Conservation (phyloP, 106 monocot genomes). For the Dendrobium nobile region DNA sequence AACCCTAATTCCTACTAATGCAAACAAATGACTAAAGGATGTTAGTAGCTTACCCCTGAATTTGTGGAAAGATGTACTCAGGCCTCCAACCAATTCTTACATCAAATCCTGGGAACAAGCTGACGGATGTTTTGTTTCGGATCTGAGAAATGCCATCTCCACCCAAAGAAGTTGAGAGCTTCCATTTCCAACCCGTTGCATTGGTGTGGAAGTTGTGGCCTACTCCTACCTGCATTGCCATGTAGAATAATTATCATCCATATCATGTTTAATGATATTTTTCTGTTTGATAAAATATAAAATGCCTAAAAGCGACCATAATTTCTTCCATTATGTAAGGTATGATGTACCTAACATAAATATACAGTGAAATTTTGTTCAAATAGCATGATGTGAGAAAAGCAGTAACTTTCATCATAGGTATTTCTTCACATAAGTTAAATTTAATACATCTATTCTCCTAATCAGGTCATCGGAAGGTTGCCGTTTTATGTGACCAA, state of each 20-base stretch:
- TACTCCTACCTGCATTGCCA: conserved; percentile 48
- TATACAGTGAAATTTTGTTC: background rate
- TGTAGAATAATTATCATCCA: background rate
- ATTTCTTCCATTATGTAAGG: background rate
- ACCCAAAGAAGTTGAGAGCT: conserved; percentile 63
- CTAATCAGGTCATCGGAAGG: too few species aligned
- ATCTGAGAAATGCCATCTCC: conserved; percentile 78
- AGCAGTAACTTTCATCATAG: background rate
- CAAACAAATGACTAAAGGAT: background rate
- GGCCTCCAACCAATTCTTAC: conserved; percentile 89
- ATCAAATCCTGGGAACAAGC: conserved; percentile 82
- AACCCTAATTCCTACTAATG: background rate
- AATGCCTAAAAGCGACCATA: background rate
- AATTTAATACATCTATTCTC: too few species aligned
- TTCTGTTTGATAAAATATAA: background rate
- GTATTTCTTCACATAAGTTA: too few species aligned
- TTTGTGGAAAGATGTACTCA: conserved; percentile 89
- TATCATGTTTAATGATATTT: background rate
- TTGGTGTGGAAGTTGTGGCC: conserved; percentile 60
- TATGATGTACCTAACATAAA: background rate
- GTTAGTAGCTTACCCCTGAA: conserved; percentile 61
- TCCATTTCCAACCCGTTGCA: conserved; percentile 74
- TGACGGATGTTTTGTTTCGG: conserved; percentile 63
- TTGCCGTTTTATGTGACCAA: too few species aligned
- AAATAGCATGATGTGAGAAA: background rate